Percentiles rank a stretch among this genome's conserved stretches.
These are phyloP conservation scores for Vanilla planifolia DNA, from an alignment of 106 monocot species.

Conservation along the genomic window DNA sequence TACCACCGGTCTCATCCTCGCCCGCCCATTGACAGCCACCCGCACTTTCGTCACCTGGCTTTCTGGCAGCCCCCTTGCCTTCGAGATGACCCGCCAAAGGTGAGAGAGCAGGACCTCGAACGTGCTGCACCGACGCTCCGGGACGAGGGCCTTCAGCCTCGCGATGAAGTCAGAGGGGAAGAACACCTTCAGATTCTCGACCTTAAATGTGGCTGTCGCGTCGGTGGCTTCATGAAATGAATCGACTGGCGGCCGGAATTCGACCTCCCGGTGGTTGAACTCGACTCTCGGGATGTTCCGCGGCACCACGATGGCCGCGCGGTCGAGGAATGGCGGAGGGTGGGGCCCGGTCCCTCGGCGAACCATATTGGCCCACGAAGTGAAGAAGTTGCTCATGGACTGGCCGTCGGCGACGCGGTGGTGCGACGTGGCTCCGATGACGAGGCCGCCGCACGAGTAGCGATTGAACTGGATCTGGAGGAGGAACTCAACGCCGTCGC, in stretches of 20 bases:
- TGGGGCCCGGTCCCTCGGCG: background rate
- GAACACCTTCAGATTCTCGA: conserved; percentile 30
- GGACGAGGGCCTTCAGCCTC: conserved; percentile 21
- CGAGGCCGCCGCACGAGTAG: conserved; percentile 46
- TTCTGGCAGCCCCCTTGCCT: conserved; percentile 24
- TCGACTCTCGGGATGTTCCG: conserved; percentile 20
- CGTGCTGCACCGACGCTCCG: conserved; percentile 21
- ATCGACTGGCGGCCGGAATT: conserved; percentile 20
- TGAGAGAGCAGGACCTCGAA: conserved; percentile 57
- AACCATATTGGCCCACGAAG: conserved; percentile 25
- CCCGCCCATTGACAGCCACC: conserved; percentile 48
- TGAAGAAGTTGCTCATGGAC: conserved; percentile 41
- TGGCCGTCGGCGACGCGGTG: conserved; percentile 52
- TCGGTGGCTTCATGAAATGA: background rate
- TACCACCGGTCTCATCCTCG: conserved; percentile 24
- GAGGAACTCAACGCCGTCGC: conserved; percentile 9
- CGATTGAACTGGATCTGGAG: conserved; percentile 49
- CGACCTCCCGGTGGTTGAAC: conserved; percentile 43
- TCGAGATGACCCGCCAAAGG: conserved; percentile 49
- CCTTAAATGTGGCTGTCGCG: conserved; percentile 5
- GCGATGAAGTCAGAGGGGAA: conserved; percentile 38
- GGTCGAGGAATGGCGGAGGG: conserved; percentile 22
- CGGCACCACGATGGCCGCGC: conserved; percentile 13
- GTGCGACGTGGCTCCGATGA: conserved; percentile 39
- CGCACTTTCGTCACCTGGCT: conserved; percentile 18